Conservation (phyloP, 345 rosid genomes). For the Pistacia vera region DNA sequence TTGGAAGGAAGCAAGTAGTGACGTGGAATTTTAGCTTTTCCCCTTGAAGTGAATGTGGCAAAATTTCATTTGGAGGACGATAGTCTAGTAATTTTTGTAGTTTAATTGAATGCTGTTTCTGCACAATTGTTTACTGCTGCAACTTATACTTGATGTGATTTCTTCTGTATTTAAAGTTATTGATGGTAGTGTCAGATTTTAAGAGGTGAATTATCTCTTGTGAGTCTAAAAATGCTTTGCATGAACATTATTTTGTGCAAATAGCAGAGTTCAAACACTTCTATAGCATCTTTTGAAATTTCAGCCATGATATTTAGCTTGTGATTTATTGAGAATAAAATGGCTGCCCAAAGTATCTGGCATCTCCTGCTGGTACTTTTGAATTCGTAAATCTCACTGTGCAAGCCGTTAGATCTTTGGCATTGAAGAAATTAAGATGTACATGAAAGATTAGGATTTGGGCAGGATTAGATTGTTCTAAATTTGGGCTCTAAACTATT, state of each 20-base stretch:
- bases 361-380: not conserved
- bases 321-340: not conserved
- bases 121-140: not conserved
- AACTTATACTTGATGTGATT: not conserved
- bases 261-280: not conserved
- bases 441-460: not conserved
- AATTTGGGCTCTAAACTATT: not conserved
- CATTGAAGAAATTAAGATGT: not conserved
- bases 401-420: not conserved
- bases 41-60: not conserved
- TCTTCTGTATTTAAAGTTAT: not conserved
- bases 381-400: not conserved
- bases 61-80: not conserved
- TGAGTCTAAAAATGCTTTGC: not conserved
- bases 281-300: not conserved
- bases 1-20: not conserved
- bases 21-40: not conserved
- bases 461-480: not conserved
- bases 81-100: not conserved
- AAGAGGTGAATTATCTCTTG: not conserved
- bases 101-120: not conserved
- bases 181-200: not conserved
- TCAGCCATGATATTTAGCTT: not conserved
- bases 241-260: not conserved
- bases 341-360: not conserved